Percentiles rank a stretch among this genome's conserved stretches.
These are phyloP conservation scores for Monilinia vaccinii-corymbosi DNA, from an alignment of 2,329 filamentous ascomycete genomes.

Conservation along the genomic window DNA sequence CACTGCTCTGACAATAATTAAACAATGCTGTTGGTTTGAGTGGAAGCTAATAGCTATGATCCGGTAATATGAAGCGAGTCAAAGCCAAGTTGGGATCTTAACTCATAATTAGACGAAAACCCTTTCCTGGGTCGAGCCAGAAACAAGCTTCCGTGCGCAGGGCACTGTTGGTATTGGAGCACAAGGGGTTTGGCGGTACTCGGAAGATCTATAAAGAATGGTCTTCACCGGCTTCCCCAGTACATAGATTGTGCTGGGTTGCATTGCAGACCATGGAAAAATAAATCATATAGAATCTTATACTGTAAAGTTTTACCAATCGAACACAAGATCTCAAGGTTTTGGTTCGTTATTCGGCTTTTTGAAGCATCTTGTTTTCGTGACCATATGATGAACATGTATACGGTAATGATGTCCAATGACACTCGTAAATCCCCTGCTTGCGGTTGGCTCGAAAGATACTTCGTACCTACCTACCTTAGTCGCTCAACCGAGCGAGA, in stretches of 20 bases:
- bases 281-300: neutral
- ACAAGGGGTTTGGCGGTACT: neutral
- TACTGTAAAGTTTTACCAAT: neutral
- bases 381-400: neutral
- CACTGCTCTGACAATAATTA: neutral
- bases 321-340: neutral
- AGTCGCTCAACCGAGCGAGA: neutral
- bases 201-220: neutral
- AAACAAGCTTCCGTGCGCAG: neutral
- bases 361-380: neutral
- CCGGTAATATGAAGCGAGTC: neutral
- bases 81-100: neutral
- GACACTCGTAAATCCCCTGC: neutral
- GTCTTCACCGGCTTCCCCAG: neutral
- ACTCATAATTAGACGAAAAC: neutral
- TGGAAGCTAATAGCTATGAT: neutral
- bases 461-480: slow-evolving; percentile 1
- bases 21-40: neutral
- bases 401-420: neutral
- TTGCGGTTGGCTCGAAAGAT: neutral
- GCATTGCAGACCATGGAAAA: neutral
- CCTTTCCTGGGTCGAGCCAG: neutral
- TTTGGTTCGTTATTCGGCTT: neutral
- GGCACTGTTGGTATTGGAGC: neutral
- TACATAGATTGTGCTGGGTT: neutral